A percentile compares a stretch with the other conserved stretches of the same genome.
Evolutionary conservation across 768 basidiomycete genomes (phyloP).

Genomic region (Lactifluus rugatus): DNA sequence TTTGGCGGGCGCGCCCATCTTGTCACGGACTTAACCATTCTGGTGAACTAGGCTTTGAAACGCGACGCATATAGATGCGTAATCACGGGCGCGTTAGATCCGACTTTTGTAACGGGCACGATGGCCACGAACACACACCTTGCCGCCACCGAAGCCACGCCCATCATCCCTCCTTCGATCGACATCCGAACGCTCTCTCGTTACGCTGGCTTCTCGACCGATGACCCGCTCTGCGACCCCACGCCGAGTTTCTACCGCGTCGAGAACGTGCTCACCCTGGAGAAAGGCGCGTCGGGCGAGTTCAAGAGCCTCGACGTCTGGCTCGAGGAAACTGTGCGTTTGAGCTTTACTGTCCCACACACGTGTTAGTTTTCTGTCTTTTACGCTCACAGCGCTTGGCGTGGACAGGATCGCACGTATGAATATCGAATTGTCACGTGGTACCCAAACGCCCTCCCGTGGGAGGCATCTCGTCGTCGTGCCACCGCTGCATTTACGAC

Average conservation of each 20-base stretch:
- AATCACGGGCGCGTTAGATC: conserved; percentile 1
- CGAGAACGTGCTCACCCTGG: conserved; percentile 11
- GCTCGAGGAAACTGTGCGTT: conserved; percentile 27
- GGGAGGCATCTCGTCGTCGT: not conserved
- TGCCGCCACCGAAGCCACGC: not conserved
- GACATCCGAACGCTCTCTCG: conserved; percentile 8
- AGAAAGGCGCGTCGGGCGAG: not conserved
- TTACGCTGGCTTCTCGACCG: conserved; percentile 5
- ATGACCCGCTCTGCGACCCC: conserved; percentile 8
- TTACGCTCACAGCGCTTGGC: not conserved
- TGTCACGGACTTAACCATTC: not conserved
- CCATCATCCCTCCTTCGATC: conserved; percentile 8
- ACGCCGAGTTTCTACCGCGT: not conserved
- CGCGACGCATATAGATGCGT: conserved; percentile 8
- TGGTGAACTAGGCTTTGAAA: conserved; percentile 1
- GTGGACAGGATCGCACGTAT: not conserved
- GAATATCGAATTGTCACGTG: conserved; percentile 13
- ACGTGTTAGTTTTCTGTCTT: not conserved
- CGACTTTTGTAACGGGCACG: not conserved
- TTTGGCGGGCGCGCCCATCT: not conserved
- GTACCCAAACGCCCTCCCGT: not conserved
- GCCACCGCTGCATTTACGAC: conserved; percentile 25
- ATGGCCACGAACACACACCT: not conserved
- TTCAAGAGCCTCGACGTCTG: conserved; percentile 28
- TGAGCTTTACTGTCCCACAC: not conserved